Conservation (phyloP, 2,329 filamentous ascomycete genomes). For the Metarhizium rileyi region DNA sequence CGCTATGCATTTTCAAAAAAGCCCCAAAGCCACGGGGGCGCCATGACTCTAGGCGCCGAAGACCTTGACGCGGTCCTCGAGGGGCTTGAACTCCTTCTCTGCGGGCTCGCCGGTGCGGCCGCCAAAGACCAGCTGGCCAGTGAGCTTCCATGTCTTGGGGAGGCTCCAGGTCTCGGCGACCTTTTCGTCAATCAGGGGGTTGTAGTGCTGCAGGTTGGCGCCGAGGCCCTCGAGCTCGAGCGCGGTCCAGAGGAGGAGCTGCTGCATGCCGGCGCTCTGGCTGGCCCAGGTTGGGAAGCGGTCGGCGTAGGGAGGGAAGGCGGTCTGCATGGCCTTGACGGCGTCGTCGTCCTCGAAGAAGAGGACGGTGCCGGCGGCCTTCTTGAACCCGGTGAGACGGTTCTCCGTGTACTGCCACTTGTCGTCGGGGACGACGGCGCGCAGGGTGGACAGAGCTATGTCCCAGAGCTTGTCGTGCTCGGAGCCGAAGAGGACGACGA, state of each 20-base stretch:
- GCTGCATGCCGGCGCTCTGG: constrained; percentile 69
- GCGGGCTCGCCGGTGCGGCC: constrained; percentile 44
- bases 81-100: constrained; percentile 54
- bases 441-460: constrained; percentile 44
- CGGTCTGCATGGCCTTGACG: constrained; percentile 55
- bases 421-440: constrained; percentile 52
- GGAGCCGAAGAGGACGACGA: constrained; percentile 67
- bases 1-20: background rate
- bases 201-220: constrained; percentile 89
- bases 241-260: constrained; percentile 71
- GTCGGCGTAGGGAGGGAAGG: constrained; percentile 66
- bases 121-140: constrained; percentile 80
- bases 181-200: constrained; percentile 70
- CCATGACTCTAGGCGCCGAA: constrained; percentile 36
- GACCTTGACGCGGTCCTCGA: constrained; percentile 59
- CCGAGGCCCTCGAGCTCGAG: constrained; percentile 78
- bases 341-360: constrained; percentile 75
- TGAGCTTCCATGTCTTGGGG: constrained; percentile 63
- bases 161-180: constrained; percentile 61
- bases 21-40: background rate
- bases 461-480: constrained; percentile 90
- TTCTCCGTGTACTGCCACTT: constrained; percentile 43
- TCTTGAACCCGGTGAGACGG: constrained; percentile 50
- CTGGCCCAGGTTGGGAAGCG: constrained; percentile 68
- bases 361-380: constrained; percentile 69